phyloP scores from a whole-genome alignment of 2,329 filamentous ascomycete genomes.

The Aspergillus tubingensis region DNA sequence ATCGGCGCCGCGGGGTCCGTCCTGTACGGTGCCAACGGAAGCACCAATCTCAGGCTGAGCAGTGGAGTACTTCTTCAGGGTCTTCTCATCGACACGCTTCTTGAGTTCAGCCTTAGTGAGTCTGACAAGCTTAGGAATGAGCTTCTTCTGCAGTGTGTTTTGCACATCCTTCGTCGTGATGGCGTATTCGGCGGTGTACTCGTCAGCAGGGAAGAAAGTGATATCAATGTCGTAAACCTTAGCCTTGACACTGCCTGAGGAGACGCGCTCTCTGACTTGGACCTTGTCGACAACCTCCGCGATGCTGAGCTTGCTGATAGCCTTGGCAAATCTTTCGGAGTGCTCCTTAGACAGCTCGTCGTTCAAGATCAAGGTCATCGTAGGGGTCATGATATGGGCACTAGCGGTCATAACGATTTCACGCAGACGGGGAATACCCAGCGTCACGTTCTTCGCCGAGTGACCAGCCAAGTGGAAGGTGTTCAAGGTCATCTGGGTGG shows the following conservation, averaged over 20 bases:
- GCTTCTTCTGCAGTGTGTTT: constrained; percentile 74
- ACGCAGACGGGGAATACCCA: constrained; percentile 93
- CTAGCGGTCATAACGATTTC: constrained; percentile 99
- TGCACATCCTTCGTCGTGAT: constrained; percentile 78
- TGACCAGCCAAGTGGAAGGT: constrained; percentile 99
- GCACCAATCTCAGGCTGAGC: constrained; percentile 76
- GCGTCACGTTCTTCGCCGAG: constrained; percentile 96
- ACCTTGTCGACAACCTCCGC: constrained; percentile 82
- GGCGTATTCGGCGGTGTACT: constrained; percentile 84
- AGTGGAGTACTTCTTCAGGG: constrained; percentile 58
- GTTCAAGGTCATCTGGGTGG: constrained; percentile 98
- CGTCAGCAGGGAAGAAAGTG: constrained; percentile 78
- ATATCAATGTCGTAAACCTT: constrained; percentile 84
- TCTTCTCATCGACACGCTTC: constrained; percentile 69
- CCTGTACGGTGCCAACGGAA: constrained; percentile 59
- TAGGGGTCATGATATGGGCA: constrained; percentile 82
- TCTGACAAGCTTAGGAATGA: constrained; percentile 71
- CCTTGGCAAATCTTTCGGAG: constrained; percentile 82
- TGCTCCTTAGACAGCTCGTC: constrained; percentile 69
- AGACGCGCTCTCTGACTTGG: constrained; percentile 76
- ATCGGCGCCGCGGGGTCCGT: constrained; percentile 50
- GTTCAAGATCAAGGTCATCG: constrained; percentile 70
- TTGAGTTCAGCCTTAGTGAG: constrained; percentile 74
- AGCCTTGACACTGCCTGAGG: constrained; percentile 68
- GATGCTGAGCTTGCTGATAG: constrained; percentile 81